Percentiles rank a stretch among this genome's conserved stretches.
Conservation (phyloP, 495 filamentous ascomycete species). For the Lasiosphaeria ovina region DNA sequence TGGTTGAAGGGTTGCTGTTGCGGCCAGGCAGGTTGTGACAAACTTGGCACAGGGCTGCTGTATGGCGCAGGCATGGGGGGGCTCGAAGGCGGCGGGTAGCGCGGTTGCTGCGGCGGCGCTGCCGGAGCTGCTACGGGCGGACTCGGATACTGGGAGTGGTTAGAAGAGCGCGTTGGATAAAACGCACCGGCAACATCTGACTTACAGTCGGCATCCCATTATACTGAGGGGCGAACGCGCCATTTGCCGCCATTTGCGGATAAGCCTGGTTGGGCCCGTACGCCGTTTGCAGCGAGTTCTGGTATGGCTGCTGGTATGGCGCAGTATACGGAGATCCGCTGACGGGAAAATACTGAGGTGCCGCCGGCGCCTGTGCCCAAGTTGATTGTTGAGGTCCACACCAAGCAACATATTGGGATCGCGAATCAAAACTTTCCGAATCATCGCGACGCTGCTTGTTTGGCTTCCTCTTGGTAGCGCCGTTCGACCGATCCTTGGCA, state of each 20-base stretch:
- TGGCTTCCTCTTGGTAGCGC: conserved; percentile 46
- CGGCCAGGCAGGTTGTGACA: conserved; percentile 13
- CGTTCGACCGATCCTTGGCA: conserved; percentile 63
- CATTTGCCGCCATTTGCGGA: conserved; percentile 43
- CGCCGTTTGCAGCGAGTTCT: conserved; percentile 20
- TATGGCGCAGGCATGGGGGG: conserved; percentile 40
- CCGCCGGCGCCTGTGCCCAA: conserved; percentile 36
- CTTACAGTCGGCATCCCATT: conserved; percentile 37
- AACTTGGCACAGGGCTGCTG: conserved; percentile 40
- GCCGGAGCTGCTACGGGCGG: conserved; percentile 26
- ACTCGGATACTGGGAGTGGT: conserved; percentile 28
- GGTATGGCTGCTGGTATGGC: conserved; percentile 39
- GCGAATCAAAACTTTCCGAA: conserved; percentile 81
- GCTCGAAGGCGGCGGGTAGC: conserved; percentile 36
- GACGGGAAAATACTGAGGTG: conserved; percentile 48
- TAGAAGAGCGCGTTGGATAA: conserved; percentile 4
- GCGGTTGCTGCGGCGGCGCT: conserved; percentile 29
- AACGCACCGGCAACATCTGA: not conserved
- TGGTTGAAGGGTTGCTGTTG: conserved; percentile 29
- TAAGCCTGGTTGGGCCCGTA: conserved; percentile 34
- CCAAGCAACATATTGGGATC: conserved; percentile 77
- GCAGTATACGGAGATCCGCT: conserved; percentile 39
- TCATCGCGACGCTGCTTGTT: conserved; percentile 72
- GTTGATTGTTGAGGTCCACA: conserved; percentile 57
- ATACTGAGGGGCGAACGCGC: conserved; percentile 37